Conservation (phyloP, 768 basidiomycete species). For the Tricholomella constricta region DNA sequence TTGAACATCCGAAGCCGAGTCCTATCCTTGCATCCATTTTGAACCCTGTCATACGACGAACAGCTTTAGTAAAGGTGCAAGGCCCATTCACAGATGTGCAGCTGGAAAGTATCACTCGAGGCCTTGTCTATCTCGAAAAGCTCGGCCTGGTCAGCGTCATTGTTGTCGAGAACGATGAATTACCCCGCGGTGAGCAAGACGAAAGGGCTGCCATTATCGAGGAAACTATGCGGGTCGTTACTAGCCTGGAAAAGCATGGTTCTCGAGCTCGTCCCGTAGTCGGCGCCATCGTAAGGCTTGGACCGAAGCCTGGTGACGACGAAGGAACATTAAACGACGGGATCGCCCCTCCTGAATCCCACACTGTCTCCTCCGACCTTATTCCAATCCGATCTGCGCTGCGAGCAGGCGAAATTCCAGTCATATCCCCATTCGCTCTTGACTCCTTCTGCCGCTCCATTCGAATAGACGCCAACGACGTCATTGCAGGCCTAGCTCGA, state of each 20-base stretch:
- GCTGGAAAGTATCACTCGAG: conserved; percentile 89
- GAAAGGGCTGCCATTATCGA: conserved; percentile 69
- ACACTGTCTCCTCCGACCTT: conserved; percentile 79
- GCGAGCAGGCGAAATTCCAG: conserved; percentile 93
- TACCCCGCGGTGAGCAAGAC: conserved; percentile 65
- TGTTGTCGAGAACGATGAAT: conserved; percentile 86
- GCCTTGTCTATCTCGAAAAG: conserved; percentile 94
- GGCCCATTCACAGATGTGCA: conserved; percentile 94
- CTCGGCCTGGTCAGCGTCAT: conserved; percentile 95
- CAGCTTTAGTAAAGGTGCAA: conserved; percentile 95
- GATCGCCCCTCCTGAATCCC: conserved; percentile 64
- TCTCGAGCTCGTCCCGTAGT: conserved; percentile 87
- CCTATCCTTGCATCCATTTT: conserved; percentile 73
- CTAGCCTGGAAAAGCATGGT: conserved; percentile 80
- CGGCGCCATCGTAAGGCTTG: conserved; percentile 82
- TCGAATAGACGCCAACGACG: conserved; percentile 84
- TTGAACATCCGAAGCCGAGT: conserved; percentile 44
- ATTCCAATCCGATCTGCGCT: conserved; percentile 86
- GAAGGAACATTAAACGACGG: conserved; percentile 31
- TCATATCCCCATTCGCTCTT: conserved; percentile 89
- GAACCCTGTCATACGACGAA: conserved; percentile 81
- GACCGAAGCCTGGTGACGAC: conserved; percentile 63
- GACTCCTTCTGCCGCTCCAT: conserved; percentile 89
- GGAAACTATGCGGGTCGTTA: conserved; percentile 85
- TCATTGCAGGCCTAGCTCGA: conserved; percentile 82